Conservation (phyloP, 352 stramenopile species). For the Phytopythium oedochilum region DNA sequence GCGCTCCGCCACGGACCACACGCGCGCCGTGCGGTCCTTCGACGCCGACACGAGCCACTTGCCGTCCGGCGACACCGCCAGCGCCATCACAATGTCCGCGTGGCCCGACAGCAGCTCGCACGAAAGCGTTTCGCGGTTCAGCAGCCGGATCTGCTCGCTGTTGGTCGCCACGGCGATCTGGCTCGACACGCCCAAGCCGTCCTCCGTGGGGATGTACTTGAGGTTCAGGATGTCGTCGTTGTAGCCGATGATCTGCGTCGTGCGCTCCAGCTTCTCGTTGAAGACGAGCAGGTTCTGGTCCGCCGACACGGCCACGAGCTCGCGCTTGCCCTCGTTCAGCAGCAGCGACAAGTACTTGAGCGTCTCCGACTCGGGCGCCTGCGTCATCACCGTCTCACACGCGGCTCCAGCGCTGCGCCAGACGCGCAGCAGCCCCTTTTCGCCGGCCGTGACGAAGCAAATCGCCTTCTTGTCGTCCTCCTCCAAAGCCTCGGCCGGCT, state of each 20-base stretch:
- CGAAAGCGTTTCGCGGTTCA: constrained; percentile 90
- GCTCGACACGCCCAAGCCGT: constrained; percentile 39
- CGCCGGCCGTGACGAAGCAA: constrained; percentile 91
- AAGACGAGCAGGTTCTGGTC: constrained; percentile 89
- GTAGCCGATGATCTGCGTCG: constrained; percentile 86
- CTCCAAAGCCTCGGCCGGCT: constrained; percentile 16
- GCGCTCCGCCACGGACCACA: constrained; percentile 85
- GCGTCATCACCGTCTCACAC: constrained; percentile 45
- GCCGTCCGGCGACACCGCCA: constrained; percentile 89
- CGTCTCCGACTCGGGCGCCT: constrained; percentile 36
- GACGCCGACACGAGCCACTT: constrained; percentile 91
- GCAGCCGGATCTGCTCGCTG: constrained; percentile 93
- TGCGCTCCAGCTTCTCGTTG: constrained; percentile 58
- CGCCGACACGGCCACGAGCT: constrained; percentile 73
- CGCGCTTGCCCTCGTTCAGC: constrained; percentile 40
- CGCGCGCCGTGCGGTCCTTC: constrained; percentile 91
- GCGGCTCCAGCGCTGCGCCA: constrained; percentile 36
- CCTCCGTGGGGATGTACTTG: constrained; percentile 87
- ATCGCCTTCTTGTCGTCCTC: constrained; percentile 68
- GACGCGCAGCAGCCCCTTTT: constrained; percentile 86
- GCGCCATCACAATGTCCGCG: constrained; percentile 94
- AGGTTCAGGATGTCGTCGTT: constrained; percentile 98
- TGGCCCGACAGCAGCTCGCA: constrained; percentile 96
- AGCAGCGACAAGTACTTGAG: constrained; percentile 55
- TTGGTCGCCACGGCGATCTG: constrained; percentile 96